Base-by-base conservation (phyloP, 1,284 basidiomycete species). In the Moesziomyces sp. region DNA sequence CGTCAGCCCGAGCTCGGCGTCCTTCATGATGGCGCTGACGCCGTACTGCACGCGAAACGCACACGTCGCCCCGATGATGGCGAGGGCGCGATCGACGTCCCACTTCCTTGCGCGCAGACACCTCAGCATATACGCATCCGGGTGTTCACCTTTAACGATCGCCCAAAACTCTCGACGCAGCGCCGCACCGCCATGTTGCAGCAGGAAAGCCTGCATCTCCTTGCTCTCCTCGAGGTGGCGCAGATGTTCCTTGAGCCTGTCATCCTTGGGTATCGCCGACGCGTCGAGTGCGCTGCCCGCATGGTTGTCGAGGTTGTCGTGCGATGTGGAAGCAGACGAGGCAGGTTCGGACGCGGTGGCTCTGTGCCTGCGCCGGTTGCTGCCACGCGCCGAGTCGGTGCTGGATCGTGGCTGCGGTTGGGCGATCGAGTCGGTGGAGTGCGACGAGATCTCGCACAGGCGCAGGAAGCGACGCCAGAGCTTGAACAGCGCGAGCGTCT, bases 21-120 rank as follows among this genome's bases (percentile, higher is more conserved):
- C 21, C 45, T 74, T 69, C 58, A 78, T 57, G 38, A 82, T 63
- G 4, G 35, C 52, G 1, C 67, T 70, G n/a, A 82, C 66, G 46
- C 75, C 47, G 66, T 82, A 59, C 62, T 78, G 67, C 6, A 63
- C 58, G 10, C 63, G 70, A 30, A 68, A 66, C 21, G 66, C 73
- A 38, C 66, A 78, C 23, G 78, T 78, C 24, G 61, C 63, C 9
- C 80, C 80, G 44, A 82, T 76, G 50, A 76, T 67, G 58, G 76
- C 76, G 8, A 82, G 51, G 5, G 80, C 79, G 28, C 73, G 59
- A 30, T 75, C 68, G n/a, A 78, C 79, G 35, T 80, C 73, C 63
- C 78, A 80, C 52, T 78, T 80, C 28, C 85, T 76, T 2, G 85
- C 85, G 45, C 85, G 81, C 10, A 85, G 55, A 63, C 85, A 86